Conservation (phyloP, 2,329 filamentous ascomycete species). For the Talaromyces sp. region DNA sequence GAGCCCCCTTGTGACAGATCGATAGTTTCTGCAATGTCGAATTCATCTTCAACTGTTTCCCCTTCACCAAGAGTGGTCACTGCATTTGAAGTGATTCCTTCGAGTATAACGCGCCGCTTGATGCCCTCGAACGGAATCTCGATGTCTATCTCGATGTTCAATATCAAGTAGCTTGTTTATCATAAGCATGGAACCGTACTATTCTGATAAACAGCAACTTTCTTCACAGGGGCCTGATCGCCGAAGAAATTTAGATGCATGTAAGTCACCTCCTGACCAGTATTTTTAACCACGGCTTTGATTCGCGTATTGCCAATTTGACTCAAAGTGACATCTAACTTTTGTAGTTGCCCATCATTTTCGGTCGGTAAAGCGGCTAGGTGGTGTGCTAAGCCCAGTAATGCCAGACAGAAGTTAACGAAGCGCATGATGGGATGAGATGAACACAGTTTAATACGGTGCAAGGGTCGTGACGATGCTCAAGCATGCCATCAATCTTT, state of each 20-base stretch:
- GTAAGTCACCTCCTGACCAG: conserved; percentile 35
- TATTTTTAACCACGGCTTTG: conserved; percentile 42
- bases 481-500: no score
- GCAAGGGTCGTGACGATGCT: neutral
- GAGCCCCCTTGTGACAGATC: conserved; percentile 54
- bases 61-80: conserved; percentile 35
- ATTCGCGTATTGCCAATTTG: conserved; percentile 36
- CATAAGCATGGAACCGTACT: conserved; percentile 19
- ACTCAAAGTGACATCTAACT: conserved; percentile 36
- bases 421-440: conserved; percentile 23
- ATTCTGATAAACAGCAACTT: conserved; percentile 37
- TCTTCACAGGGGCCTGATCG: conserved; percentile 38
- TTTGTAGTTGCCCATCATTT: conserved; percentile 13
- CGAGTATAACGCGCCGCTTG: conserved; percentile 29
- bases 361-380: conserved; percentile 25
- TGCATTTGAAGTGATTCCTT: conserved; percentile 31
- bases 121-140: conserved; percentile 38
- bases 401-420: conserved; percentile 19
- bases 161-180: neutral
- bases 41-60: conserved; percentile 34
- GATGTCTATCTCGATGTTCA: conserved; percentile 24
- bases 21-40: conserved; percentile 39
- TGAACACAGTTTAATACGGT: neutral
- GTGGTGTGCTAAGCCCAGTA: conserved; percentile 25
- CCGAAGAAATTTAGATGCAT: conserved; percentile 42